Percentiles rank a stretch among this genome's conserved stretches.
Evolutionary conservation across 140 eudicot species (phyloP).

Genomic region (Bidens hawaiensis): DNA sequence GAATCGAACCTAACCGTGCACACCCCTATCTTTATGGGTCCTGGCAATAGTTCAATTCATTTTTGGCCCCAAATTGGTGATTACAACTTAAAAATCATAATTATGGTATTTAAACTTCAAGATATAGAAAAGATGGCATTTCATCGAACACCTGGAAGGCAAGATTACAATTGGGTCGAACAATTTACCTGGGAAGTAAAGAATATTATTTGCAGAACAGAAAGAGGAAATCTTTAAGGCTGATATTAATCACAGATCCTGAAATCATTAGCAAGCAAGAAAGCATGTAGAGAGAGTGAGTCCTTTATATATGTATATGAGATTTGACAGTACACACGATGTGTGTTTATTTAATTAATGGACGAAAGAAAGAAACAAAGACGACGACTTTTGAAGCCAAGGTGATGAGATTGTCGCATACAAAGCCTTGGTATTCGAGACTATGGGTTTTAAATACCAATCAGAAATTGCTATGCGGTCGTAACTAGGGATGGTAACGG

Average conservation of each 20-base stretch:
- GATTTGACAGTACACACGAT: slow-evolving; percentile 37
- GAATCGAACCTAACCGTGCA: too few relatives aligned
- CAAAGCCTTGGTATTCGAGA: too few relatives aligned
- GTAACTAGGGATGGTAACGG: too few relatives aligned
- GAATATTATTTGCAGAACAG: slow-evolving; percentile 21
- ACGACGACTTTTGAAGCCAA: slow-evolving; percentile 2
- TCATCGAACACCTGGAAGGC: too few relatives aligned
- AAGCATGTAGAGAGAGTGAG: neutral
- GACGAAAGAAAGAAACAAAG: slow-evolving; percentile 19
- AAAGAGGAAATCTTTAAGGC: too few relatives aligned
- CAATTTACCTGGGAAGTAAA: slow-evolving; percentile 32
- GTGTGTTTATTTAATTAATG: too few relatives aligned
- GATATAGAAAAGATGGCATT: neutral
- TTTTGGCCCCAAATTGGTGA: too few relatives aligned
- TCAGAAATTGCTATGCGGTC: too few relatives aligned
- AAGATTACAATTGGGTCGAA: neutral
- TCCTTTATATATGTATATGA: slow-evolving; percentile 12
- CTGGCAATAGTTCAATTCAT: too few relatives aligned
- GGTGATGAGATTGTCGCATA: too few relatives aligned
- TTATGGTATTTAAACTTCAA: neutral
- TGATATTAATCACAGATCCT: slow-evolving; percentile 38
- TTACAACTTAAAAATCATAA: neutral
- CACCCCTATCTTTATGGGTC: too few relatives aligned
- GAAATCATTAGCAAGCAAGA: slow-evolving; percentile 25
- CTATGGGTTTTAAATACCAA: too few relatives aligned